Evolutionary conservation across 768 basidiomycete genomes (phyloP), one percentile per base, ranked within the genome.

Genomic region (Naganishia antarctica): DNA sequence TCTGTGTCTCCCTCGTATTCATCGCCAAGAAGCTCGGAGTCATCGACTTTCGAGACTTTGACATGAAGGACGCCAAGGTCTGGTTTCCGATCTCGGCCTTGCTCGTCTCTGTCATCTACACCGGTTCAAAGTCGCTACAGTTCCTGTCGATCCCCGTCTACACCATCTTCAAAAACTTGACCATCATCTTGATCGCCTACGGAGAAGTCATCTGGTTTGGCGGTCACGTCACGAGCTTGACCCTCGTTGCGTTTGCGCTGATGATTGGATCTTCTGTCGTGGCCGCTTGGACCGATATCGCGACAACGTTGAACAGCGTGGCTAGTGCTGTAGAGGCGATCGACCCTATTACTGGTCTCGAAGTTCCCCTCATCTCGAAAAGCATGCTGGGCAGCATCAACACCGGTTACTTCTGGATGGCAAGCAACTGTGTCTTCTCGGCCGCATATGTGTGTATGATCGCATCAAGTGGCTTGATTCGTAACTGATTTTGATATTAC

Each of bases 131-230:
- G 79, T 91, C 90, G 75, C 81, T 99, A 92, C 96, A 98, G 93
- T 91, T 86, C 79, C 82, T 99, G 51, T 89, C 86, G 69, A 98
- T 99, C 78, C 96, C 96, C 0, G 86, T 97, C 28, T 99, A 97
- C 79, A 98, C 96, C 0, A 98, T 99, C 68, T 98, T 98, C 84
- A 99, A 99, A 79, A 99, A 99, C 76, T 74, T 98, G 72, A 97
- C 96, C n/a, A 99, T 98, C 72, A 98, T 99, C 69, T 83, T 99
- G 29, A 98, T 98, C 73, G 93, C 96, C 8, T 96, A 99, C 74
- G 96, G 96, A 41, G 96, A 98, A 80, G 89, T 96, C 7, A 78
- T 97, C 64, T 97, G 93, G 92, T 98, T 98, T 72, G 91, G 87
- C 51, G 92, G 93, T 26, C 82, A 82, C 69, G 87, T 98, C 43